Base-by-base conservation (phyloP, 176 grass and related monocot genomes). In the Calamus simplicifolius region DNA sequence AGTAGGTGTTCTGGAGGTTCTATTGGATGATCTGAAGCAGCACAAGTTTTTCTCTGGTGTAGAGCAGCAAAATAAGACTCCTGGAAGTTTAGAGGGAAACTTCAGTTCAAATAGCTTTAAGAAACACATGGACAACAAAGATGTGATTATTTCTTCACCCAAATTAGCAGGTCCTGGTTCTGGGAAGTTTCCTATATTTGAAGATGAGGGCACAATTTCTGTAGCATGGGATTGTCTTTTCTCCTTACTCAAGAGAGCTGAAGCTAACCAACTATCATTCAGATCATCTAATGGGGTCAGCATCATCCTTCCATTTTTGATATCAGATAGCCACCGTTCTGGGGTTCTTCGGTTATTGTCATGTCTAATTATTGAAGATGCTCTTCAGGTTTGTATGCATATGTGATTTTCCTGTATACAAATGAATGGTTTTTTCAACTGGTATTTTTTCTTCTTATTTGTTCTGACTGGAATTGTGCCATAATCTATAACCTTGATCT, bases 151-250 rank as follows among this genome's bases (percentile, higher is more conserved):
- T 68, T 83, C 75, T 27, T 84, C 94, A 0, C 81, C 88, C 1
- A 99, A 89, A 71, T 64, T 93, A 71, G 73, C 83, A 67, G 49
- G 76, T 56, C 89, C 94, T 59, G 67, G 62, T 75, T 83, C 79
- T 5, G 51, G 64, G 19, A 91, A 85, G 67, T 85, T 76, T 70
- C 85, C 70, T 49, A 81, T 99, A 73, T 98, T 99, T 76, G 94
- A 99, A 77, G 88, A 93, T 73, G 94, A 93, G 78, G 81, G 81
- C 48, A 93, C 88, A 56, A 79, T 93, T 54, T 56, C 70, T 79
- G 76, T 99, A 67, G 94, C 84, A 72, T 99, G 94, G 94, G 94
- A 99, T 86, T 99, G 94, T 61, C 85, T 99, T 69, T 99, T 89
- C 78, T 85, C 88, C 83, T 74, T 99, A 67, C 67, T 99, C 69